Evolutionary conservation across 176 grass and related monocot genomes (phyloP).

Genomic region (Rhipidocladum racemiflorum): DNA sequence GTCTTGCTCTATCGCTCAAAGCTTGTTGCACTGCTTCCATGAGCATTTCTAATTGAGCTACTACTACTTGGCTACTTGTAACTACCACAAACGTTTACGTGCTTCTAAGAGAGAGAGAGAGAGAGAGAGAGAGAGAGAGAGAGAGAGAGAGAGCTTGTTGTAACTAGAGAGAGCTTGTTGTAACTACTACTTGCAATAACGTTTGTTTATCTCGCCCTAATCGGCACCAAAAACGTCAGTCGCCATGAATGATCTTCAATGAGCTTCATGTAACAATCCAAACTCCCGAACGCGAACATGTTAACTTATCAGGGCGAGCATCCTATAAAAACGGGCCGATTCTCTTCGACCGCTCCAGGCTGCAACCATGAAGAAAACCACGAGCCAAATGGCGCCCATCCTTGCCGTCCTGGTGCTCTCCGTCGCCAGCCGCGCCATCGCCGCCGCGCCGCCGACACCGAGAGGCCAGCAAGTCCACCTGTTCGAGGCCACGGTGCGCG

Average conservation of each 20-base stretch:
- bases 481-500: conserved; percentile 34
- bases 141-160: no score
- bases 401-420: conserved; percentile 11
- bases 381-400: not conserved
- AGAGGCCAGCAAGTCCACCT: conserved; percentile 32
- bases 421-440: not conserved
- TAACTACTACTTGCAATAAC: not conserved
- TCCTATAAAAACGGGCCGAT: conserved; percentile 5
- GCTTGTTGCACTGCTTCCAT: no score
- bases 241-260: conserved; percentile 7
- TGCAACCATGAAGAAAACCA: conserved; percentile 22
- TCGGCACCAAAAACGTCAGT: not conserved
- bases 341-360: not conserved
- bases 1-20: no score
- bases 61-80: not conserved
- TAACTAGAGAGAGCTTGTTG: no score
- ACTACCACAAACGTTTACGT: not conserved
- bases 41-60: not conserved
- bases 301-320: not conserved
- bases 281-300: not conserved
- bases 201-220: not conserved
- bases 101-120: no score
- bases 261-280: not conserved
- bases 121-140: no score
- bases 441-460: not conserved